These are phyloP conservation scores for Aspergillus versicolor DNA, from an alignment of 2,329 filamentous ascomycete species.

Conservation along the genomic window DNA sequence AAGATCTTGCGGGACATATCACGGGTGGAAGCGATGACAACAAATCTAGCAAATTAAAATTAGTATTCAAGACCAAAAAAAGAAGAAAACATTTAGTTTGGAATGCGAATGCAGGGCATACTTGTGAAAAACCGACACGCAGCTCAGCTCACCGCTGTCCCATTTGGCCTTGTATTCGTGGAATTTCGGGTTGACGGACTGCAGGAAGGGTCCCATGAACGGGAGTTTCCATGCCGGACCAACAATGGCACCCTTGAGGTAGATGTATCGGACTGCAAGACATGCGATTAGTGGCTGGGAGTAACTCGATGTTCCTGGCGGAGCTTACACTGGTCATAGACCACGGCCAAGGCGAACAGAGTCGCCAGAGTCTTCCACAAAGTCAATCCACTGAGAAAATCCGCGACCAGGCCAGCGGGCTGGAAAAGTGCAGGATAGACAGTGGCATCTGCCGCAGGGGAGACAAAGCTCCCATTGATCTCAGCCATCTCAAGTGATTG, in stretches of 20 bases:
- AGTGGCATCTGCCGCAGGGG: conserved; percentile 64
- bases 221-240: conserved; percentile 75
- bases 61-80: background rate
- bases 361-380: conserved; percentile 69
- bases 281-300: background rate
- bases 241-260: conserved; percentile 72
- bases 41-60: conserved; percentile 59
- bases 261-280: conserved; percentile 67
- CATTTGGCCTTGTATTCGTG: conserved; percentile 90
- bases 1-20: conserved; percentile 96
- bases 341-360: conserved; percentile 67
- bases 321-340: conserved; percentile 85
- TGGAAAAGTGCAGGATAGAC: conserved; percentile 55
- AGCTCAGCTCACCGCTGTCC: conserved; percentile 86
- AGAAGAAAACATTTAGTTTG: background rate
- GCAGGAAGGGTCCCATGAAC: conserved; percentile 92
- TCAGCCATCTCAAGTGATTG: conserved; percentile 39
- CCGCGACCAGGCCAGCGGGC: conserved; percentile 52
- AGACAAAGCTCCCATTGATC: conserved; percentile 67
- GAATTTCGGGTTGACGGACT: conserved; percentile 90
- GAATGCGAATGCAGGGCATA: conserved; percentile 45
- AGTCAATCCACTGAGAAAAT: conserved; percentile 58
- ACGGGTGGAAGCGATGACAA: conserved; percentile 91
- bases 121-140: conserved; percentile 99
- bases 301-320: background rate